phyloP scores from a whole-genome alignment of 306 rosid species.

The Glycyrrhiza uralensis region DNA sequence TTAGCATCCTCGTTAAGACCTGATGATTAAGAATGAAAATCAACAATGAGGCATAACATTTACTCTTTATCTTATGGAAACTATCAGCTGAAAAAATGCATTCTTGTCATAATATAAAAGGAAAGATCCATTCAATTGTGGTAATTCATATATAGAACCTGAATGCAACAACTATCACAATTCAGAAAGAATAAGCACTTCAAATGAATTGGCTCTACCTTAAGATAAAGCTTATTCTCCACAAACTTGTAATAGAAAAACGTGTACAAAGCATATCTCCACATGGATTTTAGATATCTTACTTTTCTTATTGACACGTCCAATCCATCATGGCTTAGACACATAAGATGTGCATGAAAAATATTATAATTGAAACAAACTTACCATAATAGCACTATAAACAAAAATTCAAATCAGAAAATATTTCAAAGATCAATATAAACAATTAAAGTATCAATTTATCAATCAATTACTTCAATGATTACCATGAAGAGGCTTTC shows the following conservation, averaged over 20 bases:
- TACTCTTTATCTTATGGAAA: not conserved
- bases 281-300: not conserved
- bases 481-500: constrained; percentile 22
- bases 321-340: not conserved
- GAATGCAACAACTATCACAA: not conserved
- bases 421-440: not conserved
- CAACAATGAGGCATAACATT: not conserved
- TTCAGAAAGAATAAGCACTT: not conserved
- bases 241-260: not conserved
- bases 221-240: not conserved
- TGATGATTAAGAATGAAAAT: constrained; percentile 18
- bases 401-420: not conserved
- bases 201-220: not conserved
- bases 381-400: not conserved
- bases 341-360: not conserved
- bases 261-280: not conserved
- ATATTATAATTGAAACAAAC: not conserved
- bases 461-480: not conserved
- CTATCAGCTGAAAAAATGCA: not conserved
- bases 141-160: not conserved
- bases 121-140: not conserved
- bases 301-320: not conserved
- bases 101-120: not conserved
- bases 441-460: not conserved
- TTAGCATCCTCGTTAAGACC: constrained; percentile 32